phyloP scores from a whole-genome alignment of 345 rosid species.

The Dipteronia sinensis region DNA sequence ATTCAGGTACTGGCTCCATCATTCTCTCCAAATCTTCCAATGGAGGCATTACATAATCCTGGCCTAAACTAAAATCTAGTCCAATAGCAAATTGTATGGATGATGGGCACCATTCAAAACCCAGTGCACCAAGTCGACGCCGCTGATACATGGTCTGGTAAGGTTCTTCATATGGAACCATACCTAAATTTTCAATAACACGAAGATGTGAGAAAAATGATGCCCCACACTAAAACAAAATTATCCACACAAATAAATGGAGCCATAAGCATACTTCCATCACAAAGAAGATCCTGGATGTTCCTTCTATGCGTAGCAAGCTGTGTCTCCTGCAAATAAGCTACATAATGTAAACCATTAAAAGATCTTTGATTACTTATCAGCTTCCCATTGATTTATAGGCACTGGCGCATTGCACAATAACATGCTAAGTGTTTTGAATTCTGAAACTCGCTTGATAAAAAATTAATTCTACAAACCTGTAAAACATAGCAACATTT shows the following conservation, averaged over 20 bases:
- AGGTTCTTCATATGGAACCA: constrained; percentile 96
- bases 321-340: constrained; percentile 81
- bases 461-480: not conserved
- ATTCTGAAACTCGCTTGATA: not conserved
- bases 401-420: not conserved
- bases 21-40: constrained; percentile 84
- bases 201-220: constrained; percentile 1
- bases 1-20: constrained; percentile 86
- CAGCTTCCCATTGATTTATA: constrained; percentile 12
- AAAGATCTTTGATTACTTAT: constrained; percentile 18
- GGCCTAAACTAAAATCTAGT: constrained; percentile 83
- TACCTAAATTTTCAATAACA: constrained; percentile 54
- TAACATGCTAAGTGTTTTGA: constrained; percentile 1
- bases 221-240: constrained; percentile 18
- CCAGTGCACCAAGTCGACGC: constrained; percentile 89
- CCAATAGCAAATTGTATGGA: constrained; percentile 71
- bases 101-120: constrained; percentile 86
- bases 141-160: constrained; percentile 93
- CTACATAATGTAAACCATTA: constrained; percentile 10
- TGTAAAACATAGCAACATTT: not conserved
- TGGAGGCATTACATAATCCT: constrained; percentile 81
- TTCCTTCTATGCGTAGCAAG: constrained; percentile 84
- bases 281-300: constrained; percentile 95
- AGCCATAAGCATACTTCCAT: constrained; percentile 63
- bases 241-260: constrained; percentile 25